Evolutionary conservation across 2,329 filamentous ascomycete species (phyloP).

Genomic region (Hymenoscyphus repandus): DNA sequence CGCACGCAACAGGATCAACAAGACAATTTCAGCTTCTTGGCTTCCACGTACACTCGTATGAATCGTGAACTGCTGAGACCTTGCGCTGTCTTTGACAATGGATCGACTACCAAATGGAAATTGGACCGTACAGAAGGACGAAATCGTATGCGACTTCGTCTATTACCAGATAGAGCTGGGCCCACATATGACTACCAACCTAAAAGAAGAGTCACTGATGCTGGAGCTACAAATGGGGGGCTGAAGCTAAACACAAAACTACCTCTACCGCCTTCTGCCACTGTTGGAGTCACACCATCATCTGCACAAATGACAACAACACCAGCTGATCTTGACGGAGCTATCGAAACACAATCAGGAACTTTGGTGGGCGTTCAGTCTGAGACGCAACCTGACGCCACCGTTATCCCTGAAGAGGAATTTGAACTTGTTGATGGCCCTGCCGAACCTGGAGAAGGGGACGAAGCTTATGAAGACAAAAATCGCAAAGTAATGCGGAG

Average conservation of each 20-base stretch:
- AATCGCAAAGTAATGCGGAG: constrained; percentile 97
- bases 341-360: constrained; percentile 12
- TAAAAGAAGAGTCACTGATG: constrained; percentile 61
- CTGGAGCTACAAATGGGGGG: constrained; percentile 30
- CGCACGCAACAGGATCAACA: constrained; percentile 87
- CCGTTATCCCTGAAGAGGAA: constrained; percentile 62
- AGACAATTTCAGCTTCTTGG: constrained; percentile 76
- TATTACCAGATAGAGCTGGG: constrained; percentile 70
- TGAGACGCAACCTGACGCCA: constrained; percentile 17
- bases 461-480: constrained; percentile 87
- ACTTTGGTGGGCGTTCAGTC: constrained; percentile 11
- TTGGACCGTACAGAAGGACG: constrained; percentile 92
- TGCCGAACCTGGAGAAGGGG: constrained; percentile 71
- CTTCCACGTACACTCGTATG: constrained; percentile 71
- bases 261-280: constrained; percentile 3
- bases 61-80: constrained; percentile 72
- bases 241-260: constrained; percentile 33
- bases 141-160: constrained; percentile 86
- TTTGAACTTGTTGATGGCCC: constrained; percentile 96
- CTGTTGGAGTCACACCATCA: constrained; percentile 12
- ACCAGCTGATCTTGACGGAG: constrained; percentile 11
- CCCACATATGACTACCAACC: constrained; percentile 75
- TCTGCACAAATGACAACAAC: constrained; percentile 2
- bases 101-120: constrained; percentile 70
- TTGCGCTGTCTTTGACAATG: constrained; percentile 71